Conservation (phyloP, 441 rosid species). For the Gossypium gossypioides region DNA sequence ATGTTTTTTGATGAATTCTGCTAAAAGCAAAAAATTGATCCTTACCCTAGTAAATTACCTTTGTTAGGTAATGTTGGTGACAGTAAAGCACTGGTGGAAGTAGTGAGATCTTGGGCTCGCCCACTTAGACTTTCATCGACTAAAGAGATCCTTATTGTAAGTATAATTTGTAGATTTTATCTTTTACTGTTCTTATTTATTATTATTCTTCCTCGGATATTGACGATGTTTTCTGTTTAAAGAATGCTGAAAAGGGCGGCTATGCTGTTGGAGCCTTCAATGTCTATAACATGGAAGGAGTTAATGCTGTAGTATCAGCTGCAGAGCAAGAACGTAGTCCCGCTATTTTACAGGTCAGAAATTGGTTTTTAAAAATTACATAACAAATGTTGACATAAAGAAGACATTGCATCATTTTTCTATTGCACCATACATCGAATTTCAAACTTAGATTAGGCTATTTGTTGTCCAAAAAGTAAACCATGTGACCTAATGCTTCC, state of each 20-base stretch:
- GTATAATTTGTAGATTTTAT: constrained; percentile 12
- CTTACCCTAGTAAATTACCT: constrained; percentile 6
- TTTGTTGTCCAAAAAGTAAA: not conserved
- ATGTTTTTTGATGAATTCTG: not conserved
- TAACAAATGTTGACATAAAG: not conserved
- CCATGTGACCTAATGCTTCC: not conserved
- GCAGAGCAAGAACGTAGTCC: constrained; percentile 92
- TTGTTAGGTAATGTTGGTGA: constrained; percentile 81
- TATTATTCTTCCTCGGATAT: constrained; percentile 15
- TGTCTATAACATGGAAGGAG: constrained; percentile 88
- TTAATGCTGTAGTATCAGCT: constrained; percentile 87
- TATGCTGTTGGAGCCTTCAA: constrained; percentile 97
- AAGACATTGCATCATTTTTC: not conserved
- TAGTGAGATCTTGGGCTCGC: constrained; percentile 82
- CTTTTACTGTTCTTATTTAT: not conserved
- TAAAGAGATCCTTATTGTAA: constrained; percentile 66
- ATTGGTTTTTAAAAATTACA: not conserved
- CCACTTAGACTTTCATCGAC: constrained; percentile 54
- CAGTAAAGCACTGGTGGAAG: constrained; percentile 65
- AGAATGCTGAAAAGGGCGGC: constrained; percentile 81
- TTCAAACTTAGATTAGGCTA: not conserved
- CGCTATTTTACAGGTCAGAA: constrained; percentile 77
- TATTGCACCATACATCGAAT: not conserved
- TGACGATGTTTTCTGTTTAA: constrained; percentile 20
- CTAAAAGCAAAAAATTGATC: not conserved